phyloP scores from a whole-genome alignment of 192 early-diverging fungal species.

The Backusella psychrophila region DNA sequence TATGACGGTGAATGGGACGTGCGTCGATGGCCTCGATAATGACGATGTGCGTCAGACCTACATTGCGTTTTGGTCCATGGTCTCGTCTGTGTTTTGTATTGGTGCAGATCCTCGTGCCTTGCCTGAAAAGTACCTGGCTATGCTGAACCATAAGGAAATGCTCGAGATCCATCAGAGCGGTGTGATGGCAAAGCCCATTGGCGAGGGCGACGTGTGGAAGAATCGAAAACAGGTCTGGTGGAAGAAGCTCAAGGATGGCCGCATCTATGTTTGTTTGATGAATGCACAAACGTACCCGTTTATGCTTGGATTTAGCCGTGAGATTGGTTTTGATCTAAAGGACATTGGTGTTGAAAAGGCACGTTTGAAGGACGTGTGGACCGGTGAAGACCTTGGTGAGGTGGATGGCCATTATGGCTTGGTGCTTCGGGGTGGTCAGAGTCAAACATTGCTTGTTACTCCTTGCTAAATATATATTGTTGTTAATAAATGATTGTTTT shows the following conservation, averaged over 20 bases:
- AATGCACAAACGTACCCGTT: slow-evolving; percentile 21
- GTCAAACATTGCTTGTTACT: slow-evolving; percentile 11
- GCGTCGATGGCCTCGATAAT: slow-evolving; percentile 26
- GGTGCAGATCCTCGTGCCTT: slow-evolving; percentile 28
- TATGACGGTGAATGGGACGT: slow-evolving; percentile 28
- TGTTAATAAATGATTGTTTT: background rate
- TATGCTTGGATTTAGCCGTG: slow-evolving; percentile 10
- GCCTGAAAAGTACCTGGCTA: slow-evolving; percentile 22
- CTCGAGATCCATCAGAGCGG: slow-evolving; percentile 27
- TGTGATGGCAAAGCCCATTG: slow-evolving; percentile 25
- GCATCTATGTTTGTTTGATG: slow-evolving; percentile 21
- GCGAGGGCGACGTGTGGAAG: slow-evolving; percentile 14
- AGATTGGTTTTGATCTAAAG: slow-evolving; percentile 1
- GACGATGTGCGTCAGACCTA: slow-evolving; percentile 27
- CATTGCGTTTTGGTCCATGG: slow-evolving; percentile 30
- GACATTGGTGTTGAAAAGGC: slow-evolving; percentile 22
- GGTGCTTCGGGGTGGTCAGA: slow-evolving; percentile 14
- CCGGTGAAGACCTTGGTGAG: slow-evolving; percentile 9
- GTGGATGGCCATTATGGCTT: background rate
- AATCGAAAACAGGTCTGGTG: slow-evolving; percentile 34
- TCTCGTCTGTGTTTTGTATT: slow-evolving; percentile 29
- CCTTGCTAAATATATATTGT: background rate
- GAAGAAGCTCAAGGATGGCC: slow-evolving; percentile 22
- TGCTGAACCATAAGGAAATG: slow-evolving; percentile 29
- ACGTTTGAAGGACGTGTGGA: slow-evolving; percentile 28